Evolutionary conservation across 495 filamentous ascomycete species (phyloP), one percentile per base, ranked within the genome.

Genomic region (Barbatosphaeria neglecta): DNA sequence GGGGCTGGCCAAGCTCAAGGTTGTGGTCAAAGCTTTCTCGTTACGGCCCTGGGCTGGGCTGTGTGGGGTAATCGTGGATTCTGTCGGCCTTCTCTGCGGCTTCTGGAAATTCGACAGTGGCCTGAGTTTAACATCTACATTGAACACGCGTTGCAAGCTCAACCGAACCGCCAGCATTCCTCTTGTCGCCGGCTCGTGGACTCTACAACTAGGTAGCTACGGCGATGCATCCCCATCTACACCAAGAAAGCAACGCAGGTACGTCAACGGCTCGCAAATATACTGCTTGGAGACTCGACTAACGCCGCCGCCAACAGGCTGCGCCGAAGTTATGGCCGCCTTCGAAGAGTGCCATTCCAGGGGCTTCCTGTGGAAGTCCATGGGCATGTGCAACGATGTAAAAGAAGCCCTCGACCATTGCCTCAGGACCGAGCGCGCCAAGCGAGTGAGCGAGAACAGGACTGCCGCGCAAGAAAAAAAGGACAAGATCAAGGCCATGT

Each of bases 191-290:
- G n/a, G n/a, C n/a, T n/a, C n/a, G n/a, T n/a, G n/a, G n/a, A n/a
- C 13, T n/a, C 11, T 11, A 25, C 39, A 22, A 11, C 33, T 11
- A 16, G 23, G 17, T 43, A 47, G 15, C 45, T 61, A 81, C 66
- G n/a, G n/a, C n/a, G 41, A 98, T 98, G 92, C 92, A 98, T 86
- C 92, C 92, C 20, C 90, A 94, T 66, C 68, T 98, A 4, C 89
- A 97, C 56, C 95, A 87, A 20, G 84, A 88, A 51, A 78, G 94
- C 56, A 95, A 94, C 53, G 68, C 67, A 62, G 88, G 92, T 95
- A 76, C 22, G 70, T 11, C n/a, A n/a, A 27, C 15, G 2, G 6
- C 13, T 20, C 4, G 27, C 19, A 4, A 6, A 18, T 17, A 6
- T n/a, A 18, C 6, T 35, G 9, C 22, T 44, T 27, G 1, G 31